These are phyloP conservation scores for Fragilariopsis cylindrus DNA, from an alignment of 108 stramenopile genomes.

Conservation along the genomic window DNA sequence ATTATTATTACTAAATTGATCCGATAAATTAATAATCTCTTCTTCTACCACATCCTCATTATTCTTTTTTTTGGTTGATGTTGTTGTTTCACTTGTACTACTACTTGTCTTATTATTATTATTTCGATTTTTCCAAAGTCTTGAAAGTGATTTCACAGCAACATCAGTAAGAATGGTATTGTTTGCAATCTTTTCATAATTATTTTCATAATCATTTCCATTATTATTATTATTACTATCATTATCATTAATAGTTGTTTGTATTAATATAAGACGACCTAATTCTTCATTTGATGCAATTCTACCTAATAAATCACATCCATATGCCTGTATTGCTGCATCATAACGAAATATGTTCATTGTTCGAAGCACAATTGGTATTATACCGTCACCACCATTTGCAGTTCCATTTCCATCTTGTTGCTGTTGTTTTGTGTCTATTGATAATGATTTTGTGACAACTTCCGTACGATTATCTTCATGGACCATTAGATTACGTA, in stretches of 20 bases:
- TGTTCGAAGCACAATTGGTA: constrained; percentile 23
- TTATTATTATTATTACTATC: neutral
- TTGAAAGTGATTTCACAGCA: no score
- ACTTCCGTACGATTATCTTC: constrained; percentile 9
- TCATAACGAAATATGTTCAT: constrained; percentile 25
- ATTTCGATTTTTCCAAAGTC: no score
- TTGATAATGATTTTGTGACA: neutral
- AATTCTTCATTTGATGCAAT: constrained; percentile 17
- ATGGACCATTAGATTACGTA: constrained; percentile 21
- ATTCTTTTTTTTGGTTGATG: no score
- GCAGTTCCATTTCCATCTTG: neutral
- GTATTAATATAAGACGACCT: constrained; percentile 1
- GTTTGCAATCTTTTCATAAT: no score
- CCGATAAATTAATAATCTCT: neutral
- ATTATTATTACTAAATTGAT: neutral
- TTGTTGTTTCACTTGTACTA: no score
- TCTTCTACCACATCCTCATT: no score
- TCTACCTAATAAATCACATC: constrained; percentile 38
- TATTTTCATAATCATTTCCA: neutral
- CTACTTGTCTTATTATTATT: no score
- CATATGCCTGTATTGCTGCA: constrained; percentile 40
- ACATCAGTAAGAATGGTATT: no score
- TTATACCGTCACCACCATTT: neutral
- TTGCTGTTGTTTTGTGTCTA: neutral
- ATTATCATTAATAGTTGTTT: constrained; percentile 4